These are phyloP conservation scores for Wallacemonas rigidus DNA, from an alignment of 208 protist genomes.

Conservation along the genomic window DNA sequence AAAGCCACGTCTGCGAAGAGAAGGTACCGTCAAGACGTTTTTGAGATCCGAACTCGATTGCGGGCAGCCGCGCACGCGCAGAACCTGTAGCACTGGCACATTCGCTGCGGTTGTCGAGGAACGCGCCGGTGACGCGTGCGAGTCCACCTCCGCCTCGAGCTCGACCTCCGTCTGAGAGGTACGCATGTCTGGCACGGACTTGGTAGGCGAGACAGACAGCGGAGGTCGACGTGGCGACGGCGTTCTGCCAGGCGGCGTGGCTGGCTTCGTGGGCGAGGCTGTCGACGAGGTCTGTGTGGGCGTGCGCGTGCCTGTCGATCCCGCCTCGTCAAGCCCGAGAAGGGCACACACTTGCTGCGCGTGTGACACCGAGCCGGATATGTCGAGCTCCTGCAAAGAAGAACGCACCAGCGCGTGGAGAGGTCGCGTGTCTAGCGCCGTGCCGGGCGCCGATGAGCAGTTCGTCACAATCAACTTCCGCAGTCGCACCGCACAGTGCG, in stretches of 20 bases:
- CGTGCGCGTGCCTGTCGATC: neutral
- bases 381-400: constrained; percentile 43
- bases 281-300: neutral
- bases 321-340: neutral
- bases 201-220: neutral
- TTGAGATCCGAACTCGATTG: constrained; percentile 5
- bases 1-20: neutral
- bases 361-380: constrained; percentile 33
- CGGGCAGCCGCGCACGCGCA: constrained; percentile 45
- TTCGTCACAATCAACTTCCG: constrained; percentile 26
- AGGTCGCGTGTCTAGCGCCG: neutral
- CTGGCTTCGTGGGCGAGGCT: neutral
- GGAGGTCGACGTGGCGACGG: neutral
- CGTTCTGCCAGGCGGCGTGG: neutral
- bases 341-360: neutral
- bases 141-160: neutral
- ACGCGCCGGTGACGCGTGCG: neutral
- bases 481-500: constrained; percentile 28
- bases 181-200: too few relatives aligned
- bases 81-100: constrained; percentile 25
- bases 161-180: neutral
- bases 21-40: neutral
- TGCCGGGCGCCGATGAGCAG: constrained; percentile 21
- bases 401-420: constrained; percentile 28
- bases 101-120: neutral